phyloP scores from a whole-genome alignment of 2,329 filamentous ascomycete species.

The Ceratocystis alfenasii region DNA sequence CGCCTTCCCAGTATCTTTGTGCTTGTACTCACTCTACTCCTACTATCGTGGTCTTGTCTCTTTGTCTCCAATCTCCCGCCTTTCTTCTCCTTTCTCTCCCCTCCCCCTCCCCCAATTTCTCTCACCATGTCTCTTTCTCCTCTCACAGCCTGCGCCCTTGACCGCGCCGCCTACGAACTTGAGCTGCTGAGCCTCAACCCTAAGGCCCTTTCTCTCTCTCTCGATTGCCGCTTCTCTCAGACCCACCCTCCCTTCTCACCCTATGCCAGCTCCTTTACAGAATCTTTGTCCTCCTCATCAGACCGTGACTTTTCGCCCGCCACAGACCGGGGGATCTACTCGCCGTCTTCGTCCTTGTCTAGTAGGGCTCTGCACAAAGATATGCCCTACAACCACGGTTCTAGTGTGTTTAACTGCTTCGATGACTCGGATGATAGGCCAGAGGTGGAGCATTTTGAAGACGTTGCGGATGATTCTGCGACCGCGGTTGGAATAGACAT shows the following conservation, averaged over 20 bases:
- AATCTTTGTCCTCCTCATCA: slow-evolving; percentile 9
- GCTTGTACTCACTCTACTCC: too few relatives aligned
- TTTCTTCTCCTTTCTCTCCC: neutral
- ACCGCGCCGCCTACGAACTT: slow-evolving; percentile 13
- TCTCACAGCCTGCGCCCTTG: slow-evolving; percentile 11
- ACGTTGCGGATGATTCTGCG: neutral
- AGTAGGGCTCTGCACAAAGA: neutral
- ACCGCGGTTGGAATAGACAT: neutral
- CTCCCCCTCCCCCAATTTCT: neutral
- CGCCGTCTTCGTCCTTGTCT: neutral
- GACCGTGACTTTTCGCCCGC: slow-evolving; percentile 9
- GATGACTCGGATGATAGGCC: slow-evolving; percentile 3
- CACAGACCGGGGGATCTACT: neutral
- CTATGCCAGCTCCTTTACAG: neutral
- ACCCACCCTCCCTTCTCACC: slow-evolving; percentile 11
- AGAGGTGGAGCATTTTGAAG: slow-evolving; percentile 15
- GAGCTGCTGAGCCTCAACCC: slow-evolving; percentile 11
- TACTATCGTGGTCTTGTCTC: neutral
- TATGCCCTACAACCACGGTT: neutral
- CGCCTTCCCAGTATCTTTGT: too few relatives aligned
- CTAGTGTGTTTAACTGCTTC: neutral
- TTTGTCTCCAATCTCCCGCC: neutral
- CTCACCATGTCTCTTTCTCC: slow-evolving; percentile 1
- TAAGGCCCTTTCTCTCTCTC: slow-evolving; percentile 13
- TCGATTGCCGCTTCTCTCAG: slow-evolving; percentile 14